phyloP scores from a whole-genome alignment of 2,329 filamentous ascomycete species.

The Colletotrichum tofieldiae region DNA sequence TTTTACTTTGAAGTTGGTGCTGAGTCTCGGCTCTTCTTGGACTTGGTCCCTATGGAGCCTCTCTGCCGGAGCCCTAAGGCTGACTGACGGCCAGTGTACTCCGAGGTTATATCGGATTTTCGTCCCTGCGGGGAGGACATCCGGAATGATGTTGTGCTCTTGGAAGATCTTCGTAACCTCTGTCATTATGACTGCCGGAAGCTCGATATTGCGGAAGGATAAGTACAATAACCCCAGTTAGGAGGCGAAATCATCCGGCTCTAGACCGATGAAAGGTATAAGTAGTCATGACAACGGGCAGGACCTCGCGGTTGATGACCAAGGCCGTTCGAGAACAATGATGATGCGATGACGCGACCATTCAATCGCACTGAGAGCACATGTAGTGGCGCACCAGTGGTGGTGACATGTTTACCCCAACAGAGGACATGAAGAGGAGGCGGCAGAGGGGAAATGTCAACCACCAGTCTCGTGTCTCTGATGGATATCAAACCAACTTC shows the following conservation, averaged over 20 bases:
- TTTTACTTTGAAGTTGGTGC: constrained; percentile 10
- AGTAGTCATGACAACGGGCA: not conserved
- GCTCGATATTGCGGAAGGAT: not conserved
- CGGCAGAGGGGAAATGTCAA: not conserved
- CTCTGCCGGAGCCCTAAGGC: constrained; percentile 9
- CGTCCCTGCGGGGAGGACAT: constrained; percentile 2
- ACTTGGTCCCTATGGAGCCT: constrained; percentile 16
- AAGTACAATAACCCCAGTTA: not conserved
- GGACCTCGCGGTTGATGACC: not conserved
- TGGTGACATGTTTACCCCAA: not conserved
- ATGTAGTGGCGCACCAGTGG: not conserved
- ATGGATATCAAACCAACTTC: not conserved
- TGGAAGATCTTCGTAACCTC: not conserved
- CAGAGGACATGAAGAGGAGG: not conserved
- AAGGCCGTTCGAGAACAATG: not conserved
- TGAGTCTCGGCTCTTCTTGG: constrained; percentile 10
- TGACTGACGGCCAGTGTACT: constrained; percentile 14
- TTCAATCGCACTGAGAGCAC: not conserved
- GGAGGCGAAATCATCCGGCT: too few species aligned
- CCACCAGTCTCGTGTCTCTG: not conserved
- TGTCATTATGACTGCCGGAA: not conserved
- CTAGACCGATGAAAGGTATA: not conserved
- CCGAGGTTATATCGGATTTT: constrained; percentile 14
- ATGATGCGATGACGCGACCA: constrained; percentile 11
- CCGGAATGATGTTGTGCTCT: constrained; percentile 15